A percentile compares a stretch with the other conserved stretches of the same genome.
Evolutionary conservation across 2,329 filamentous ascomycete species (phyloP).

Genomic region (Colletotrichum higginsianum): DNA sequence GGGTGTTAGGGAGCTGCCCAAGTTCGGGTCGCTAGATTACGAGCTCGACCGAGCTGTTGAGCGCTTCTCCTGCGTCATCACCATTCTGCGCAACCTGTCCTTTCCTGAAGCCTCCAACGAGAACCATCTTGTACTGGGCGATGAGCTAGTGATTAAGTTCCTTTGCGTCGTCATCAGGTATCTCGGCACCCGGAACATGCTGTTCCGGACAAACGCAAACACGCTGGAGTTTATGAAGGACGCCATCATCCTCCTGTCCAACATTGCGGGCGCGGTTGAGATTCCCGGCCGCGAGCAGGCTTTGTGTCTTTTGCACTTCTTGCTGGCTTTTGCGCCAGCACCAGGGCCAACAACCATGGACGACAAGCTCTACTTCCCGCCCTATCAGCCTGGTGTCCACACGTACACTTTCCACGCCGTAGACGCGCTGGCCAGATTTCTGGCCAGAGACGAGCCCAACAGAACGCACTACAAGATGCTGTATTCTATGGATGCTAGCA

Average conservation of each 20-base stretch:
- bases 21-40: conserved; percentile 83
- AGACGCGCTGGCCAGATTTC: conserved; percentile 90
- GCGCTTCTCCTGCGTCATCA: conserved; percentile 89
- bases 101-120: conserved; percentile 70
- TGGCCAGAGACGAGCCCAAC: conserved; percentile 95
- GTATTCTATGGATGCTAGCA: conserved; percentile 79
- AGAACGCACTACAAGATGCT: conserved; percentile 86
- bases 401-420: conserved; percentile 91
- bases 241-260: conserved; percentile 88
- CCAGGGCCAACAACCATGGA: conserved; percentile 74
- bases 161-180: conserved; percentile 87
- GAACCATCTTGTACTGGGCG: conserved; percentile 83
- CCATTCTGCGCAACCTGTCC: conserved; percentile 92
- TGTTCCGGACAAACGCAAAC: conserved; percentile 86
- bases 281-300: conserved; percentile 91
- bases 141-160: conserved; percentile 85
- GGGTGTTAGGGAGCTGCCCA: conserved; percentile 78
- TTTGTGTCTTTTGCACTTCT: conserved; percentile 86
- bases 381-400: conserved; percentile 86
- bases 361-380: conserved; percentile 78
- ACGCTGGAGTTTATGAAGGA: conserved; percentile 99
- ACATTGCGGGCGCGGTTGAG: conserved; percentile 85
- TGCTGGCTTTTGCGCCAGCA: conserved; percentile 89
- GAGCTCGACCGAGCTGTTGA: conserved; percentile 90
- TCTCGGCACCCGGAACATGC: conserved; percentile 89